Evolutionary conservation across 176 grass and related monocot genomes (phyloP).

Genomic region (Otatea glauca): DNA sequence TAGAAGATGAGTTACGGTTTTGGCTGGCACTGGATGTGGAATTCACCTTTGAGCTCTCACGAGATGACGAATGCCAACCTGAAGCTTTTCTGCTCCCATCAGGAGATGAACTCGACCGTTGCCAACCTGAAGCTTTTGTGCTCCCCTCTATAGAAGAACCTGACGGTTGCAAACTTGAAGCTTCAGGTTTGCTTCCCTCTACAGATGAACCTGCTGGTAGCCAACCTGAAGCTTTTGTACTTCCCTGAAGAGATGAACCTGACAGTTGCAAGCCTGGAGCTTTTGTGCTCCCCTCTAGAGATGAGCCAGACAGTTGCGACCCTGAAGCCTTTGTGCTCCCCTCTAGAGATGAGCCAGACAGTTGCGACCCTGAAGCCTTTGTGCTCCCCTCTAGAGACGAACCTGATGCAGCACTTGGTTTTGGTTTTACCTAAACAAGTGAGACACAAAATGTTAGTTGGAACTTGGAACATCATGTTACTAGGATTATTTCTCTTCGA

Average conservation of each 20-base stretch:
- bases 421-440: conserved; percentile 49
- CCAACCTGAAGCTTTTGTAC: conserved; percentile 4
- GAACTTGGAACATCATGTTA: conserved; percentile 10
- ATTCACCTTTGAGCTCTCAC: conserved; percentile 47
- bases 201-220: background rate
- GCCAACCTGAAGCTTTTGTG: background rate
- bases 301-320: conserved; percentile 1
- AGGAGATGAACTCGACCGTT: background rate
- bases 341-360: background rate
- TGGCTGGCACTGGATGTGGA: conserved; percentile 28
- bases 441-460: conserved; percentile 22
- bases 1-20: conserved; percentile 44
- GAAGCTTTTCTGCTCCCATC: conserved; percentile 16
- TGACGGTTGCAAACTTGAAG: background rate
- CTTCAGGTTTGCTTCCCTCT: background rate
- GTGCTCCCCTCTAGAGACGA: background rate
- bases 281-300: conserved; percentile 24
- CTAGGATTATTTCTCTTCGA: conserved; percentile 26
- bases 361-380: conserved; percentile 37
- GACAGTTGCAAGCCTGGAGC: conserved; percentile 21
- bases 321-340: conserved; percentile 32
- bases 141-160: background rate
- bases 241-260: background rate
- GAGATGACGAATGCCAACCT: conserved; percentile 40
- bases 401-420: conserved; percentile 24